A percentile compares a stretch with the other conserved stretches of the same genome.
phyloP scores from a whole-genome alignment of 257 asterid genomes.

The Paraleonurus japonicus region DNA sequence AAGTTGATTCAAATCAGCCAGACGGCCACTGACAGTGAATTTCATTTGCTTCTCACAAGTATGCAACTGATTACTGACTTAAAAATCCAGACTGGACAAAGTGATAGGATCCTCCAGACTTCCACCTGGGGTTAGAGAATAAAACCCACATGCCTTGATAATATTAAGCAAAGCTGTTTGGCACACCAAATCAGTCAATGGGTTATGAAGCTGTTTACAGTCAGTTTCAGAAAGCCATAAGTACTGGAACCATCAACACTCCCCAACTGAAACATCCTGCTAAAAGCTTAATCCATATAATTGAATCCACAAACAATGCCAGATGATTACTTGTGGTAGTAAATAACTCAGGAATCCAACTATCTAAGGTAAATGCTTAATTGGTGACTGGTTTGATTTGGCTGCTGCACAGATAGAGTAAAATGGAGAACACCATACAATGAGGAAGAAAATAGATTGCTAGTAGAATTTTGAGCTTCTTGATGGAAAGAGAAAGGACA shows the following conservation, averaged over 20 bases:
- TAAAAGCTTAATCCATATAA: neutral
- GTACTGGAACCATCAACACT: neutral
- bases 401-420: neutral
- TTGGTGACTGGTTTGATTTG: no score
- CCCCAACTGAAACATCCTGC: neutral
- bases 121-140: neutral
- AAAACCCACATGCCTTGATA: neutral
- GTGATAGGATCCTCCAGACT: neutral
- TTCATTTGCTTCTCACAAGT: neutral
- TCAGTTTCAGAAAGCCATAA: no score
- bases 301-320: neutral
- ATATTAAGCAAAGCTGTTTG: no score
- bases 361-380: no score
- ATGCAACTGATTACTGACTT: neutral
- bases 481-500: neutral
- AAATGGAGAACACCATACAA: neutral
- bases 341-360: no score
- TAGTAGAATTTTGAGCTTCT: neutral
- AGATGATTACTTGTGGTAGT: neutral
- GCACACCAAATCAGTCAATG: no score
- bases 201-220: no score
- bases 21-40: slow-evolving; percentile 1
- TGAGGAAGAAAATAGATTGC: neutral
- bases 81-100: neutral
- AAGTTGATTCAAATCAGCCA: neutral